A percentile compares a stretch with the other conserved stretches of the same genome.
phyloP scores from a whole-genome alignment of 768 basidiomycete species.

The Tricholoma hemisulphureum region DNA sequence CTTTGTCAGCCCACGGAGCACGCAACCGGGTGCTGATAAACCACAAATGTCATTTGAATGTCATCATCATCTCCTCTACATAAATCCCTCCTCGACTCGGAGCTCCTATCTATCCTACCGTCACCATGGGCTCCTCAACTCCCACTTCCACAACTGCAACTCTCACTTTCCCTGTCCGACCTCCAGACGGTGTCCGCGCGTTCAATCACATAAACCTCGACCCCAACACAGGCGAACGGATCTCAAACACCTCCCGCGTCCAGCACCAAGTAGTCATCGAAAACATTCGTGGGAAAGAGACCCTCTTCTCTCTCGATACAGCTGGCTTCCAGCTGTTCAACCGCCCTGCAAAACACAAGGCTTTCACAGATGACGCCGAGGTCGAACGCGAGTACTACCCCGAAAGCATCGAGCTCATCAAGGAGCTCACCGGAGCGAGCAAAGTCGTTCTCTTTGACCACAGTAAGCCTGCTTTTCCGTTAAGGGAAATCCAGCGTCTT shows the following conservation, averaged over 20 bases:
- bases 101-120: too few species aligned
- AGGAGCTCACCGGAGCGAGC: slow-evolving; percentile 56
- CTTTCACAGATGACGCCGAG: slow-evolving; percentile 47
- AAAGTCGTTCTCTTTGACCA: slow-evolving; percentile 62
- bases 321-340: slow-evolving; percentile 45
- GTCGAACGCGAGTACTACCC: slow-evolving; percentile 55
- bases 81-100: too few species aligned
- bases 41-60: too few species aligned
- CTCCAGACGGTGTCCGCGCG: slow-evolving; percentile 39
- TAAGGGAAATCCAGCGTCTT: neutral
- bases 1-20: too few species aligned
- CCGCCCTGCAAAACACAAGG: slow-evolving; percentile 36
- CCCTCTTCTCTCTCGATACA: slow-evolving; percentile 41
- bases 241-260: slow-evolving; percentile 17
- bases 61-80: too few species aligned
- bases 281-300: slow-evolving; percentile 53
- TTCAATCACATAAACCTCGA: slow-evolving; percentile 37
- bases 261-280: slow-evolving; percentile 40
- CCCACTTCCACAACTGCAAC: slow-evolving; percentile 25
- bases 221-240: slow-evolving; percentile 31
- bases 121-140: neutral
- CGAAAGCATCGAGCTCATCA: slow-evolving; percentile 54
- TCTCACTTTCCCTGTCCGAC: slow-evolving; percentile 38
- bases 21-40: too few species aligned
- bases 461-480: slow-evolving; percentile 37